Evolutionary conservation across 2,329 filamentous ascomycete species (phyloP).

Genomic region (Beauveria sp.): DNA sequence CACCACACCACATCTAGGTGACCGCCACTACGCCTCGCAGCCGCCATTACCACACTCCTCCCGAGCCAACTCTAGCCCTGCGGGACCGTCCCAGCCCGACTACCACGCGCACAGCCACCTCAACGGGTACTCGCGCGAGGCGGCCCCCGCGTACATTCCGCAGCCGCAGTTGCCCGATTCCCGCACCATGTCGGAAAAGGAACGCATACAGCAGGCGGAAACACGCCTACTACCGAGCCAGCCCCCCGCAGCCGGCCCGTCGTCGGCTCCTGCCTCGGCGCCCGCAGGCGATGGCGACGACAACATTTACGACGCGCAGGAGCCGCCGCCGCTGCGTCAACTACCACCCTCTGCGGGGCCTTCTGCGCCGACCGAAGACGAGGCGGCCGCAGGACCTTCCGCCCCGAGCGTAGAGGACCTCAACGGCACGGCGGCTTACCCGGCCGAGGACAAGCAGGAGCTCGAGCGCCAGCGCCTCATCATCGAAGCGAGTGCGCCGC

Average conservation of each 20-base stretch:
- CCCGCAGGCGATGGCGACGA: conserved; percentile 31
- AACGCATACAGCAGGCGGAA: conserved; percentile 70
- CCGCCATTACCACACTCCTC: conserved; percentile 11
- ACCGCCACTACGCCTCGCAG: conserved; percentile 17
- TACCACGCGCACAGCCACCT: conserved; percentile 6
- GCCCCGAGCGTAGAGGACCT: conserved; percentile 42
- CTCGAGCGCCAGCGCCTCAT: conserved; percentile 60
- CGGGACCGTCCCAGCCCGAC: conserved; percentile 7
- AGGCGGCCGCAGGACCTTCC: conserved; percentile 28
- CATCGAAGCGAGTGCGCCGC: conserved; percentile 56
- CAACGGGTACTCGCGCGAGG: conserved; percentile 16
- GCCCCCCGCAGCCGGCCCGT: conserved; percentile 42
- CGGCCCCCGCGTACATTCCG: conserved; percentile 45
- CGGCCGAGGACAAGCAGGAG: conserved; percentile 70
- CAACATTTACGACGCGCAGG: conserved; percentile 42
- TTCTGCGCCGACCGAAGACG: conserved; percentile 13
- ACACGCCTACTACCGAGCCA: conserved; percentile 73
- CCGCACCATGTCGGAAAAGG: conserved; percentile 68
- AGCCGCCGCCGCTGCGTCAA: conserved; percentile 24
- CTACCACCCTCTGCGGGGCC: conserved; percentile 12
- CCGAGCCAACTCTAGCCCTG: conserved; percentile 13
- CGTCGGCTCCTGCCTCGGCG: conserved; percentile 17
- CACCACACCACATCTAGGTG: conserved; percentile 28
- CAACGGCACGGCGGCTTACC: conserved; percentile 16
- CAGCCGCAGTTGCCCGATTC: conserved; percentile 54